Evolutionary conservation across 169 alveolate species (phyloP).

Genomic region (Plasmodium adleri): DNA sequence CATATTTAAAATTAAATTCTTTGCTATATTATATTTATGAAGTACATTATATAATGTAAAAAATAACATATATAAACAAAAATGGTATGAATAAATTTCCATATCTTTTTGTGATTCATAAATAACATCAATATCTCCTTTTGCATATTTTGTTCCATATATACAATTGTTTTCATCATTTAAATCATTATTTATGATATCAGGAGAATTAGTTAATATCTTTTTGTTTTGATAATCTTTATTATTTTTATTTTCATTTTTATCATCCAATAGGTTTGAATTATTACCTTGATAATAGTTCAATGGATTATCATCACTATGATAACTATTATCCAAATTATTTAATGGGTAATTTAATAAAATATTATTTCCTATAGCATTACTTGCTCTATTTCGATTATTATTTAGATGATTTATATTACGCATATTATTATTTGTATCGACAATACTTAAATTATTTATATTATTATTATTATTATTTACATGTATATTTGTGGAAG

Average conservation of each 20-base stretch:
- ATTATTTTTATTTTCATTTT: conserved; percentile 23
- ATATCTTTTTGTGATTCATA: conserved; percentile 65
- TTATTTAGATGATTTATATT: background rate
- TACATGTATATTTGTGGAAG: no score
- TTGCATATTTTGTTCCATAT: conserved; percentile 49
- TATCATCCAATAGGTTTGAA: conserved; percentile 6
- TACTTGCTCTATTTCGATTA: conserved; percentile 11
- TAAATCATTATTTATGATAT: background rate
- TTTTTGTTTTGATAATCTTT: background rate
- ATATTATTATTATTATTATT: background rate
- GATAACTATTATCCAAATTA: conserved; percentile 49
- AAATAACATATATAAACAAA: conserved; percentile 66
- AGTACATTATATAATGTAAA: conserved; percentile 63
- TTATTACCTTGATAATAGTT: conserved; percentile 14
- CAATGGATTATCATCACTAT: conserved; percentile 63
- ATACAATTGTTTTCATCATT: conserved; percentile 9
- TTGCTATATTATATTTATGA: conserved; percentile 61
- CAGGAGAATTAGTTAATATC: background rate
- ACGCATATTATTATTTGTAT: conserved; percentile 3
- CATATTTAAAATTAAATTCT: conserved; percentile 66
- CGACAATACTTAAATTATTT: no score
- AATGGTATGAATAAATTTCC: conserved; percentile 76
- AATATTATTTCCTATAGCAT: background rate
- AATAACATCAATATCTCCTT: conserved; percentile 70
- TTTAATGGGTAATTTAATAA: conserved; percentile 16